Evolutionary conservation across 768 basidiomycete genomes (phyloP), one percentile per base, ranked within the genome.

Genomic region (Psilocybe cubensis): DNA sequence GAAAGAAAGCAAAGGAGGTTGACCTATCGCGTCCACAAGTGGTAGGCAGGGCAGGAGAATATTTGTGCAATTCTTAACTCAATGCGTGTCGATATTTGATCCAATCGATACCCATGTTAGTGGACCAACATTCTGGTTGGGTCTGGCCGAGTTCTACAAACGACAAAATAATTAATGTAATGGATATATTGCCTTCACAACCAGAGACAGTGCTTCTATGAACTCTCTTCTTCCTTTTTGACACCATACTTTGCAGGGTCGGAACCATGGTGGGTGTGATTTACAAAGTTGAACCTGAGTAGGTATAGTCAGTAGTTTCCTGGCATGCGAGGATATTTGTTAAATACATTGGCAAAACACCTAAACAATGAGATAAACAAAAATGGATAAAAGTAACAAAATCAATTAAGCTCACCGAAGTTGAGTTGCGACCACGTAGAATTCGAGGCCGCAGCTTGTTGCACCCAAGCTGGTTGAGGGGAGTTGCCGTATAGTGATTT

Each of bases 341-440:
- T 42, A 54, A 87, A 72, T 68, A 90, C 91, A 92, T 91, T 21
- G 90, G 92, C 14, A 48, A 12, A 28, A 48, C 21, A 29, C 24
- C 46, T 48, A 17, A n/a, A 28, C 12, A 11, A n/a, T 9, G 31
- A 31, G 27, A 28, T 29, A 18, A 29, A 17, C 18, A 71, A 94
- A 86, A 35, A 80, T 78, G 62, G 83, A 89, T 91, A 68, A 9
- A 49, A 21, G 23, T 17, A 53, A 28, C 31, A 33, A 56, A 11
- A 67, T 47, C 47, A 49, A 6, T 17, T 43, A 56, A 42, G 79
- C 87, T 71, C 70, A 91, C 91, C 82, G 70, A 97, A 91, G 74
- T 96, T 96, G 64, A 97, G 84, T 72, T 96, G 94, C n/a, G 91
- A 92, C 80, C 88, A 96, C 11, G 82, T 87, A 10, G 93, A 96